Evolutionary conservation across 169 alveolate genomes (phyloP).

Genomic region (Plasmodium gaboni): DNA sequence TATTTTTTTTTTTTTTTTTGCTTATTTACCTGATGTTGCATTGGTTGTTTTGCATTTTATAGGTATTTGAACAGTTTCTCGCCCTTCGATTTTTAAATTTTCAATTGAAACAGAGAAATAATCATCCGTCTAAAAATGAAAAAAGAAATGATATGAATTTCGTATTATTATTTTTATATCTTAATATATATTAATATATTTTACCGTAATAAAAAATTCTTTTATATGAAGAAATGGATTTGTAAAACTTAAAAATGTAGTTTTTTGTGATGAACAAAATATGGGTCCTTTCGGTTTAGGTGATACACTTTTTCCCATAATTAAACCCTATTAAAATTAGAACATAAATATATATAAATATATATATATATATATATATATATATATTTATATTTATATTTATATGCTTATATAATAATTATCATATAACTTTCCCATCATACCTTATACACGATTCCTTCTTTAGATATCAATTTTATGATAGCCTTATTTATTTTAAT

Average conservation of each 20-base stretch:
- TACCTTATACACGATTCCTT: slow-evolving; percentile 71
- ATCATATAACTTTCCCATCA: slow-evolving; percentile 3
- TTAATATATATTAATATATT: background rate
- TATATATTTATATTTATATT: background rate
- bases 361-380: background rate
- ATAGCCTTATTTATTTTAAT: slow-evolving; percentile 49
- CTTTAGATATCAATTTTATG: slow-evolving; percentile 65
- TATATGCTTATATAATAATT: slow-evolving; percentile 12
- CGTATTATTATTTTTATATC: too few species aligned
- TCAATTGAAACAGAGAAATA: slow-evolving; percentile 54
- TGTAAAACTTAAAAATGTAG: slow-evolving; percentile 60
- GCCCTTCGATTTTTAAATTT: slow-evolving; percentile 46
- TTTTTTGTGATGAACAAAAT: slow-evolving; percentile 74
- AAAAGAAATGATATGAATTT: background rate
- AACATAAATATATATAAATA: background rate
- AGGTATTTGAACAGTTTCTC: slow-evolving; percentile 67
- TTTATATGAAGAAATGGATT: slow-evolving; percentile 65
- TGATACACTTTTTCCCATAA: slow-evolving; percentile 66
- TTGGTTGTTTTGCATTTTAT: slow-evolving; percentile 55
- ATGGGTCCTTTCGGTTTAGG: slow-evolving; percentile 75
- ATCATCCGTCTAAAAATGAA: slow-evolving; percentile 39
- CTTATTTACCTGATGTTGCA: slow-evolving; percentile 51
- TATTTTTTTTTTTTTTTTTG: too few species aligned
- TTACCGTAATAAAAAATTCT: slow-evolving; percentile 53
- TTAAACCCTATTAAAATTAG: slow-evolving; percentile 29